Evolutionary conservation across 306 rosid species (phyloP).

Genomic region (Begonia masoniana): DNA sequence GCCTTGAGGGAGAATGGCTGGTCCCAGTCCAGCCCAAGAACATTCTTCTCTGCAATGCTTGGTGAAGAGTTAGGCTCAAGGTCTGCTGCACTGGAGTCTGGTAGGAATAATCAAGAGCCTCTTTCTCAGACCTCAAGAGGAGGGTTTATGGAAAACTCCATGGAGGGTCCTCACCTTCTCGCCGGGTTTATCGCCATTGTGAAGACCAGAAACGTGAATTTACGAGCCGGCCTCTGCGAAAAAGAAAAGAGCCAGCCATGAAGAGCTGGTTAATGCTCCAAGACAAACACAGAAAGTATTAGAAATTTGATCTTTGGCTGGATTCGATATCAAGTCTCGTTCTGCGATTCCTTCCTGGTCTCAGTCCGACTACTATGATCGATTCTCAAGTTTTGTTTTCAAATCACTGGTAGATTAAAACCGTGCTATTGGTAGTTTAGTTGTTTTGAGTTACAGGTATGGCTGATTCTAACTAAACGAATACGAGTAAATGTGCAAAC

Average conservation of each 20-base stretch:
- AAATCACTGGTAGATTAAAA: slow-evolving; percentile 50
- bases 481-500: no score
- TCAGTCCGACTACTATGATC: slow-evolving; percentile 86
- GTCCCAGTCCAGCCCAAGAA: slow-evolving; percentile 61
- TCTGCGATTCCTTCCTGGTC: slow-evolving; percentile 89
- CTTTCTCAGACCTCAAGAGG: slow-evolving; percentile 29
- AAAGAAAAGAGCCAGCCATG: slow-evolving; percentile 83
- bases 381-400: slow-evolving; percentile 93
- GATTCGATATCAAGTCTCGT: slow-evolving; percentile 56
- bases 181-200: background rate
- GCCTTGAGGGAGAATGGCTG: slow-evolving; percentile 65
- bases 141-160: slow-evolving; percentile 14
- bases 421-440: no score
- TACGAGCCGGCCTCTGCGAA: slow-evolving; percentile 64
- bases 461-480: no score
- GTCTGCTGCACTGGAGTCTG: slow-evolving; percentile 25
- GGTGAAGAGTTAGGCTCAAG: slow-evolving; percentile 47
- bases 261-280: slow-evolving; percentile 97
- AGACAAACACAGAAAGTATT: slow-evolving; percentile 73
- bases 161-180: no score
- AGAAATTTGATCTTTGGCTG: slow-evolving; percentile 50
- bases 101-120: slow-evolving; percentile 31
- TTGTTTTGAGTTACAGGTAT: no score
- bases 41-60: slow-evolving; percentile 53
- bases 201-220: slow-evolving; percentile 28